Base-by-base conservation (phyloP, 306 rosid genomes). In the Corylus heterophylla region DNA sequence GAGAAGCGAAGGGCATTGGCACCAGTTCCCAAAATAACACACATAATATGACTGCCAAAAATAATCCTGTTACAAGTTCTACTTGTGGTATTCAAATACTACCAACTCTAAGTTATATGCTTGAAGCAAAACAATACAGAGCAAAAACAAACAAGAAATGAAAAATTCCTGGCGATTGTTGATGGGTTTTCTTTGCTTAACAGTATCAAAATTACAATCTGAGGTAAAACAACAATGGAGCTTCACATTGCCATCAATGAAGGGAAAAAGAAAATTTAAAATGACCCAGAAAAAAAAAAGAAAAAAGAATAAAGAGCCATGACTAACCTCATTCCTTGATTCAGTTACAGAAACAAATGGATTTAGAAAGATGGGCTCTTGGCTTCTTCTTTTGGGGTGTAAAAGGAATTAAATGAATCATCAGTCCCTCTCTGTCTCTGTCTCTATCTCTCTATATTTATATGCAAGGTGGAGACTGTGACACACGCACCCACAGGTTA, bases 1-100 rank as follows among this genome's bases (percentile, higher is more conserved):
- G 66, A 85, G 75, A 79, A 51, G 20, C 2, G 80, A 20, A 12
- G 89, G 84, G 59, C 89, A 85, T 67, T 85, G 79, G 54, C 89
- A 85, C 68, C 78, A 79, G 39, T 74, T 69, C 9, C 79, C 80
- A 35, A 66, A 51, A 77, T 67, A 76, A 69, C 89, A 85, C 20
- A 79, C 85, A 69, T 1, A 59, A 49, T 79, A 83, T 1, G 86
- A 29, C 31, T 29, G 31, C 31, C 1, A 29, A 29, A 29, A 29
- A 29, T 29, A 29, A 29, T 29, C 31, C 31, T 29, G 1, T 29
- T 29, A 29, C 2, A 29, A 29, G 31, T 29, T 29, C 31, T 29
- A 29, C 1, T 29, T 29, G 31, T 29, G 31, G 31, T 29, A 29
- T 29, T 29, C 31, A 29, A 29, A 29, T 29, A 29, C 31, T 29